These are phyloP conservation scores for Cryptomeria japonica DNA, from an alignment of 75 land plant genomes.

Conservation along the genomic window DNA sequence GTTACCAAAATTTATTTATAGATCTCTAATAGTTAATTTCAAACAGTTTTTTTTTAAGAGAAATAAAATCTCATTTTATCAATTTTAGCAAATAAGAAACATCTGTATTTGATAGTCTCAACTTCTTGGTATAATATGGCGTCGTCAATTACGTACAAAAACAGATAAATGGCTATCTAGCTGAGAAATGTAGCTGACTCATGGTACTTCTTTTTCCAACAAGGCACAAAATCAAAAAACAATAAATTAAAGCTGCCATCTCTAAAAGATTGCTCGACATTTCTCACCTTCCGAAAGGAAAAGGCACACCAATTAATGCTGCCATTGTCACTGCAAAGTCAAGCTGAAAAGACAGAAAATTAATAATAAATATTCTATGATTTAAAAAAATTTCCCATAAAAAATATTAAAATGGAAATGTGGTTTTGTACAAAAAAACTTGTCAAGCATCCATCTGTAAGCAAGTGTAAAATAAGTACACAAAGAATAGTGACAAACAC, in stretches of 20 bases:
- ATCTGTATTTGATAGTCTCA: background rate
- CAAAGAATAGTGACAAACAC: too few species aligned
- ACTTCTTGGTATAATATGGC: background rate
- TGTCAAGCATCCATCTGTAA: background rate
- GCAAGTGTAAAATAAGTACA: background rate
- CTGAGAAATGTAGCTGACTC: background rate
- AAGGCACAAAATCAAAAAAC: background rate
- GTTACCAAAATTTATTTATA: background rate
- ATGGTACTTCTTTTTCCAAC: too few species aligned
- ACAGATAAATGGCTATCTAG: background rate
- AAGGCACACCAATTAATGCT: conserved; percentile 84
- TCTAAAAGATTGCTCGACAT: background rate
- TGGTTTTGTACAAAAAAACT: background rate
- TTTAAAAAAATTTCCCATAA: background rate
- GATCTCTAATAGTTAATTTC: background rate
- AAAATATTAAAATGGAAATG: background rate
- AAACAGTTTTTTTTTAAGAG: background rate
- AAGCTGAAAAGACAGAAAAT: conserved; percentile 50
- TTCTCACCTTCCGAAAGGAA: conserved; percentile 96
- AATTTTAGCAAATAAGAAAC: background rate
- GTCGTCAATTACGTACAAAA: background rate
- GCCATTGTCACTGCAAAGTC: conserved; percentile 92
- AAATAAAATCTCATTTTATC: background rate
- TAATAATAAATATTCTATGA: background rate
- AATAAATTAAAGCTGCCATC: background rate